A percentile compares a stretch with the other conserved stretches of the same genome.
These are phyloP conservation scores for Biscogniauxia marginata DNA, from an alignment of 2,329 filamentous ascomycete species.

Conservation along the genomic window DNA sequence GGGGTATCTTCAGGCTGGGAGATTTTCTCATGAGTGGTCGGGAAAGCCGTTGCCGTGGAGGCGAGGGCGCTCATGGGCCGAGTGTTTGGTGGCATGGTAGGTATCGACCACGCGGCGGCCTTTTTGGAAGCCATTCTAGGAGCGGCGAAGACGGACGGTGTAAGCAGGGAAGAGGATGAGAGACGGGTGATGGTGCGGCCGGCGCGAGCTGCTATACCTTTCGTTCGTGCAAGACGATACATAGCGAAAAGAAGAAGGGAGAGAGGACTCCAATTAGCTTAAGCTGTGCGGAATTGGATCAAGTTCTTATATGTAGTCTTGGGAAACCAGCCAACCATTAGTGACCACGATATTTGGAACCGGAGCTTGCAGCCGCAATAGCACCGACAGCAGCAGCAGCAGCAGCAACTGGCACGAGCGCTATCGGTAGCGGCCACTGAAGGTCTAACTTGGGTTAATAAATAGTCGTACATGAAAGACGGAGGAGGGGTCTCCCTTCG, in stretches of 20 bases:
- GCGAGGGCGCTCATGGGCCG: conserved; percentile 51
- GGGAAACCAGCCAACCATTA: not conserved
- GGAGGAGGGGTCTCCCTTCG: not conserved
- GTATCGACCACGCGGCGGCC: conserved; percentile 51
- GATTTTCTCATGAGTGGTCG: conserved; percentile 70
- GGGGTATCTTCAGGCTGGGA: conserved; percentile 67
- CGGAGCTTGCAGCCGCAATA: not conserved
- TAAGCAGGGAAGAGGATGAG: conserved; percentile 14
- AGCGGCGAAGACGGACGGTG: conserved; percentile 10
- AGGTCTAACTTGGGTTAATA: not conserved
- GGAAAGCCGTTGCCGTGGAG: conserved; percentile 61
- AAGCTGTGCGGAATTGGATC: not conserved
- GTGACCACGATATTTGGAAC: not conserved
- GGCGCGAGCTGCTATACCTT: conserved; percentile 25
- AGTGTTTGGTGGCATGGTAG: conserved; percentile 56
- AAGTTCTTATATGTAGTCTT: not conserved
- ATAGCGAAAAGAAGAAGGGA: conserved; percentile 17
- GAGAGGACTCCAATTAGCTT: not conserved
- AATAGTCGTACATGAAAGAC: not conserved
- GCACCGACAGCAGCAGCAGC: too few species aligned
- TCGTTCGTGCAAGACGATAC: conserved; percentile 31
- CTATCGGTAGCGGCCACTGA: not conserved
- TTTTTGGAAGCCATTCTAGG: conserved; percentile 37
- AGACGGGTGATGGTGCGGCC: conserved; percentile 26
- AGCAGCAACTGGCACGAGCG: not conserved